Base-by-base conservation (phyloP, 306 rosid species). In the Acacia crassicarpa region DNA sequence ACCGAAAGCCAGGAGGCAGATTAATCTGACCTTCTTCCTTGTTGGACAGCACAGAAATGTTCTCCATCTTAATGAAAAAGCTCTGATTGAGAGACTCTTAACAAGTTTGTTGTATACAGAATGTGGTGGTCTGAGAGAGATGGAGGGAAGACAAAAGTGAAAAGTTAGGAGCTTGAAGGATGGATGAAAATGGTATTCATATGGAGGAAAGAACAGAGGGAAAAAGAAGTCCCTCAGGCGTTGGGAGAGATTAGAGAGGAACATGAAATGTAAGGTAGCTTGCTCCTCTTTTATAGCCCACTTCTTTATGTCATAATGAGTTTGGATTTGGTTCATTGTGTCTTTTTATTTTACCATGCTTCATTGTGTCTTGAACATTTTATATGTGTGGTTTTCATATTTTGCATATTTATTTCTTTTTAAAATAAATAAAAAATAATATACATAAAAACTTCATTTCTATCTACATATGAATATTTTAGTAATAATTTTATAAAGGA, bases 191-290 rank as follows among this genome's bases (percentile, higher is more conserved):
- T 20, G 40, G 78, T 81, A 22, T 80, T 77, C 66, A 80, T 53
- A 62, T 77, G 56, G 73, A 23, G 67, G 83, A 73, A 67, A 16
- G 46, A 17, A 72, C 66, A 85, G 44, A 32, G 78, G 84, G 87
- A 76, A 86, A 83, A 85, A 80, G 83, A 86, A 72, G 70, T 79
- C 46, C 83, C 88, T 84, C 87, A 88, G 84, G 83, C 25, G 65
- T 81, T 78, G 43, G 69, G 77, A 61, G 81, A 75, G 85, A 82
- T 53, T 19, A 19, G 59, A 53, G 59, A 91, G 92, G 90, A 90
- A 89, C 95, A 97, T 94, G 97, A 88, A 72, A 84, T 79, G 84
- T 87, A 93, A 91, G 95, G 86, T 77, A 91, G 86, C 91, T 82
- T 41, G 81, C 85, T 53, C 84, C 14, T 23, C 86, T 85, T 87